These are phyloP conservation scores for Lachnellula suecica DNA, from an alignment of 2,329 filamentous ascomycete genomes.

Conservation along the genomic window DNA sequence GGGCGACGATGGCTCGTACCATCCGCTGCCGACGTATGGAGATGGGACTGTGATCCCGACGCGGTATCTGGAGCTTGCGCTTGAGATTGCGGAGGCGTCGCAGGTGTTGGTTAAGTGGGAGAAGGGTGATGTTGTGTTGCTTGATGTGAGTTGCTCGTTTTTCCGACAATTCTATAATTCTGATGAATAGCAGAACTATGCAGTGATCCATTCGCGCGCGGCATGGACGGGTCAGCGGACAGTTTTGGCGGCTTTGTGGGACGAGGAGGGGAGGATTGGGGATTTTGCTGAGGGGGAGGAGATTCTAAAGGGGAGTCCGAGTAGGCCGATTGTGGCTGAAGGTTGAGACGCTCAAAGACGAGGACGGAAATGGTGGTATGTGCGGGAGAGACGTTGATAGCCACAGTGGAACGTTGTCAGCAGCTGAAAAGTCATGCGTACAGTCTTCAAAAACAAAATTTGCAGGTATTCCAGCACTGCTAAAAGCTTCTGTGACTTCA, in stretches of 20 bases:
- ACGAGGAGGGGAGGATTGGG: slow-evolving; percentile 26
- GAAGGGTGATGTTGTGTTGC: slow-evolving; percentile 46
- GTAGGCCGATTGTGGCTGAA: too few relatives aligned
- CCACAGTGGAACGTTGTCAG: too few relatives aligned
- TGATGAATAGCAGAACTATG: slow-evolving; percentile 30
- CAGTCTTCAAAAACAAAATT: too few relatives aligned
- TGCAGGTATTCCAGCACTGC: too few relatives aligned
- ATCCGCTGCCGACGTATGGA: slow-evolving; percentile 44
- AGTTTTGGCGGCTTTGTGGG: slow-evolving; percentile 35
- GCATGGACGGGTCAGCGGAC: slow-evolving; percentile 33
- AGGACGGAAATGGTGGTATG: too few relatives aligned
- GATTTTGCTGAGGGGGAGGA: slow-evolving; percentile 27
- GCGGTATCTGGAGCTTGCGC: slow-evolving; percentile 40
- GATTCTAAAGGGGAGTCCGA: too few relatives aligned
- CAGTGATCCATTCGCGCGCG: slow-evolving; percentile 34
- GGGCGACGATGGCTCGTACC: slow-evolving; percentile 42
- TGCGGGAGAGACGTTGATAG: too few relatives aligned
- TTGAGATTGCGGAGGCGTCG: slow-evolving; percentile 47
- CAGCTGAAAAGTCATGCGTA: too few relatives aligned
- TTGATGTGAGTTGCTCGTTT: slow-evolving; percentile 34
- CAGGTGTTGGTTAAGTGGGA: slow-evolving; percentile 48
- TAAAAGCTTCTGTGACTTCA: too few relatives aligned
- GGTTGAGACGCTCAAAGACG: too few relatives aligned
- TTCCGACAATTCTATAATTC: not conserved
- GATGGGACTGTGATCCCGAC: slow-evolving; percentile 47